Base-by-base conservation (phyloP, 169 alveolate genomes). In the Cryptosporidium felis region DNA sequence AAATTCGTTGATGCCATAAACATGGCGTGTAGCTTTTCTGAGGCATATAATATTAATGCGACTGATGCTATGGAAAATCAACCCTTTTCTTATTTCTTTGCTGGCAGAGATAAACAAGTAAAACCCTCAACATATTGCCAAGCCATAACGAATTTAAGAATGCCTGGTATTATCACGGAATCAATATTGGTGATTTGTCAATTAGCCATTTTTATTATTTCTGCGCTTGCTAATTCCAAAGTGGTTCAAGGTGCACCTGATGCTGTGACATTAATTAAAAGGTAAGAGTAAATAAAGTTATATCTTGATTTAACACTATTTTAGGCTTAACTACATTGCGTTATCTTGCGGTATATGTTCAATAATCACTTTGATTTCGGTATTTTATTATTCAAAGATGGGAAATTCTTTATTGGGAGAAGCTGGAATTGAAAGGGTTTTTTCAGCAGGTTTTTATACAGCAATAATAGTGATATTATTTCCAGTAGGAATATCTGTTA, bases 21-120 rank as follows among this genome's bases (percentile, higher is more conserved):
- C 40, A 74, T 21, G 41, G 85, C 85, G 23, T 74, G 85, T 21
- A 74, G 53, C n/a, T 74, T 53, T 53, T 74, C 85, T 6, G 74
- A 74, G 56, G 65, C 85, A 53, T 74, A 74, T 8, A 23, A 36
- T 34, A 41, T 74, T 16, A 74, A 74, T 41, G 5, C n/a, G 36
- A 18, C 9, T 12, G 65, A 74, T 36, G 65, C 85, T 6, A 56
- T 53, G 56, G 38, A 58, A 0, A 74, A 53, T 40, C 65, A 36
- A 0, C 10, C 16, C 3, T 74, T 74, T 56, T 26, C 85, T 16
- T n/a, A 5, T 9, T 74, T 74, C 42, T 74, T 74, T 23, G 28
- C 60, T 18, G 59, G 44, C 6, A 49, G 85, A 74, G 45, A 47
- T 21, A 51, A 46, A 53, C 46, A 21, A 34, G 30, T 49, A n/a